Evolutionary conservation across 257 asterid species (phyloP).

Genomic region (Knoxia roxburghii): DNA sequence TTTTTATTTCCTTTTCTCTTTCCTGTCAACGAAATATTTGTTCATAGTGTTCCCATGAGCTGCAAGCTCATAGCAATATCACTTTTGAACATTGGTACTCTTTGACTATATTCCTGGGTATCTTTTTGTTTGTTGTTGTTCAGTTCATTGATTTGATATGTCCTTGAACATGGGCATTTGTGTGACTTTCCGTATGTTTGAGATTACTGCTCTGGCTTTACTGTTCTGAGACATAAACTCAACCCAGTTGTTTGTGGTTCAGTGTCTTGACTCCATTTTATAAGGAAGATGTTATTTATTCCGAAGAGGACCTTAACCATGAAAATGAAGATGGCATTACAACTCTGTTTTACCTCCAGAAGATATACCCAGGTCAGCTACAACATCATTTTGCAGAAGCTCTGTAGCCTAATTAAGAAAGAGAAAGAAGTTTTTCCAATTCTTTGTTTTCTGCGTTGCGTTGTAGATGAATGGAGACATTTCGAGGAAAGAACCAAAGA

Average conservation of each 20-base stretch:
- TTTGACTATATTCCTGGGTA: neutral
- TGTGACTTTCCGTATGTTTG: neutral
- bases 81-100: neutral
- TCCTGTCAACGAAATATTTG: neutral
- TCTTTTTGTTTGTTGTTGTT: neutral
- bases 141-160: neutral
- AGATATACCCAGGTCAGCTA: slow-evolving; percentile 83
- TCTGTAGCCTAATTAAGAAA: neutral
- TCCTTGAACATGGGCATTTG: neutral
- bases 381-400: neutral
- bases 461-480: slow-evolving; percentile 83
- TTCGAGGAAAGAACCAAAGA: slow-evolving; percentile 66
- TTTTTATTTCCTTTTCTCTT: neutral
- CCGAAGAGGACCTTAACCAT: slow-evolving; percentile 76
- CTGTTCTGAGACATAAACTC: neutral
- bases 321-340: slow-evolving; percentile 97
- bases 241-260: slow-evolving; percentile 25
- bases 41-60: neutral
- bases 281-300: slow-evolving; percentile 84
- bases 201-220: neutral
- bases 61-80: neutral
- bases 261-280: slow-evolving; percentile 96
- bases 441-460: slow-evolving; percentile 18
- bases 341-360: slow-evolving; percentile 84
- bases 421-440: neutral